Percentiles rank a stretch among this genome's conserved stretches.
Evolutionary conservation across 1,284 basidiomycete species (phyloP).

Genomic region (Cutaneotrichosporon cavernicola): DNA sequence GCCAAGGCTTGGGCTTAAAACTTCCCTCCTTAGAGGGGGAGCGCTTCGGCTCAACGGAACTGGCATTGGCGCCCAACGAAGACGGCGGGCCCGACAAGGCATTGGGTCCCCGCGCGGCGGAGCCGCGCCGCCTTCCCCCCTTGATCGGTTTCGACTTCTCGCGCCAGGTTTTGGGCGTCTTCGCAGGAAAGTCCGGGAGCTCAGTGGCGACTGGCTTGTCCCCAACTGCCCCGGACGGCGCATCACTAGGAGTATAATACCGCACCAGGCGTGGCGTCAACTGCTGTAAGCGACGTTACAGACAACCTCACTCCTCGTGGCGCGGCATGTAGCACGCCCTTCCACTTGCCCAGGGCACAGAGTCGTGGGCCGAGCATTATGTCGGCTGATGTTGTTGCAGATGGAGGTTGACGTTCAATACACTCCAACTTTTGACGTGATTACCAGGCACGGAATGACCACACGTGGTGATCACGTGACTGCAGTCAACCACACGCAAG

Average conservation of each 20-base stretch:
- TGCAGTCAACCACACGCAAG: background rate
- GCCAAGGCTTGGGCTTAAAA: no score
- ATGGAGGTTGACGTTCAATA: background rate
- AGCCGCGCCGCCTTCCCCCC: no score
- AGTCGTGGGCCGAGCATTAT: conserved; percentile 10
- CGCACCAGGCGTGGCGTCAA: background rate
- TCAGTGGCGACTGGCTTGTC: background rate
- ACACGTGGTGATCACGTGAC: conserved; percentile 1
- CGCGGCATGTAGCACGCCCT: background rate
- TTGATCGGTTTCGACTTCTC: no score
- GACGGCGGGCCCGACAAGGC: no score
- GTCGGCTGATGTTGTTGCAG: background rate
- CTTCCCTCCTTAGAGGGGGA: no score
- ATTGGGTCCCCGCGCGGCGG: no score
- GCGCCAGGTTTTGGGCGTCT: background rate
- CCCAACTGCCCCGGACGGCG: background rate
- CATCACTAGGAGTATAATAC: background rate
- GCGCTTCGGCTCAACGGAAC: no score
- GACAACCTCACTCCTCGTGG: background rate
- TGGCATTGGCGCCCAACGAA: no score
- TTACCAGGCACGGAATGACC: background rate
- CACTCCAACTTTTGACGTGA: background rate
- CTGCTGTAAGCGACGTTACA: background rate
- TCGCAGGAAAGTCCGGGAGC: background rate
- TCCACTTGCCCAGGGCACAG: background rate